Evolutionary conservation across 2,329 filamentous ascomycete species (phyloP).

Genomic region (Zarea fungicola): DNA sequence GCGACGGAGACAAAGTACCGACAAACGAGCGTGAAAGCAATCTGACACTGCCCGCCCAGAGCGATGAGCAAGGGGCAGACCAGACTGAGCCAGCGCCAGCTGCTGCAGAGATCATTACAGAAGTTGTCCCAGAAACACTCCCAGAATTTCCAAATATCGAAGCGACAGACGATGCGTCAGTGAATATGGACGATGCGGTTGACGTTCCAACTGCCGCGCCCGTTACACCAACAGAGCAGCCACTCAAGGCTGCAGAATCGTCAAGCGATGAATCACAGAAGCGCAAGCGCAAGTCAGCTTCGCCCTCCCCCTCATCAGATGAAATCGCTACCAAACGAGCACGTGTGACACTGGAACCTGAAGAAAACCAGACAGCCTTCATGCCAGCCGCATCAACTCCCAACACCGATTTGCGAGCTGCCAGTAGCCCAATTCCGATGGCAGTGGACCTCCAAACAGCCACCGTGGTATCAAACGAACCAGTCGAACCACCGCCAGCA

Average conservation of each 20-base stretch:
- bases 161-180: not conserved
- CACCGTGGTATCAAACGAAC: not conserved
- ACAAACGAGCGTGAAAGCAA: constrained; percentile 8
- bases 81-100: constrained; percentile 13
- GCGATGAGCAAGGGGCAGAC: no score
- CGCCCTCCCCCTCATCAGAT: constrained; percentile 50
- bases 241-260: constrained; percentile 4
- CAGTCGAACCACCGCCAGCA: not conserved
- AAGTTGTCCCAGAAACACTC: constrained; percentile 12
- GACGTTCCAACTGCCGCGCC: not conserved
- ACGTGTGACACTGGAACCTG: constrained; percentile 31
- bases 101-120: constrained; percentile 12
- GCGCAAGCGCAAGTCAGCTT: constrained; percentile 62
- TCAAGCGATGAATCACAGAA: constrained; percentile 47
- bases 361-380: constrained; percentile 12
- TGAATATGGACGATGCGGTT: not conserved
- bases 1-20: constrained; percentile 12
- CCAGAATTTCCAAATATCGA: not conserved
- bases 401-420: constrained; percentile 12
- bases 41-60: not conserved
- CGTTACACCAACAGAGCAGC: not conserved
- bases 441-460: constrained; percentile 1
- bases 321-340: constrained; percentile 51
- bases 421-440: constrained; percentile 8
- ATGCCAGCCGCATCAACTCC: constrained; percentile 5